Base-by-base conservation (phyloP, 345 rosid genomes). In the Clarkia xantiana region DNA sequence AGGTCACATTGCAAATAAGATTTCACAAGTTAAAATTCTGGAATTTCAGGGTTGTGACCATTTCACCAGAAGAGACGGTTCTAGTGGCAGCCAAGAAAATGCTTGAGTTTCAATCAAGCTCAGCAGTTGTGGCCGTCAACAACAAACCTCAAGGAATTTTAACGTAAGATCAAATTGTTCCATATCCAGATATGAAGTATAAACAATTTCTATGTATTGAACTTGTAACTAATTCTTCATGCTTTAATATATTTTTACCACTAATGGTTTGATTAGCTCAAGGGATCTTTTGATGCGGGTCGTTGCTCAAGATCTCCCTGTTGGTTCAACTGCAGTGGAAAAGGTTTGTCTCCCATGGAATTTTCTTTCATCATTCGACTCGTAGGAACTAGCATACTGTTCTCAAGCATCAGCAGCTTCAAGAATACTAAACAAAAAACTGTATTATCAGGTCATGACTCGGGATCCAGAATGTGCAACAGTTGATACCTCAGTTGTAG, bases 271-370 rank as follows among this genome's bases (percentile, higher is more conserved):
- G 56, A 42, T 19, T 71, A 93, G 99, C 45, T 87, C 99, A 52
- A 93, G 82, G 70, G 99, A 93, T 66, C 88, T 93, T 58, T 67
- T 93, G 77, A 87, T 87, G 99, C 78, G 99, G 51, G 90, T 93
- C 55, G 75, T 82, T 49, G 74, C 95, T 44, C 91, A 87, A 66
- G 73, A 76, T 69, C 81, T 82, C 44, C 60, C 91, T 39, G 76
- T 90, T 9, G 77, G 74, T 51, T 71, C 85, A 41, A 84, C 91
- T 60, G 50, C 64, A 47, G 79, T 87, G 51, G 99, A 87, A 71
- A 75, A 74, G 97, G 99, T 93, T 63, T 25, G 52, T 56, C 17
- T 51, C 55, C 55, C 34, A 49, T 14, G 53, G 5, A 34, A 6
- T 11, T 25, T 34, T 36, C 1, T 47, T 6, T 2, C 2, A 11